A percentile compares a stretch with the other conserved stretches of the same genome.
Evolutionary conservation across 2,329 filamentous ascomycete species (phyloP).

Genomic region (Fusarium xyrophilum): DNA sequence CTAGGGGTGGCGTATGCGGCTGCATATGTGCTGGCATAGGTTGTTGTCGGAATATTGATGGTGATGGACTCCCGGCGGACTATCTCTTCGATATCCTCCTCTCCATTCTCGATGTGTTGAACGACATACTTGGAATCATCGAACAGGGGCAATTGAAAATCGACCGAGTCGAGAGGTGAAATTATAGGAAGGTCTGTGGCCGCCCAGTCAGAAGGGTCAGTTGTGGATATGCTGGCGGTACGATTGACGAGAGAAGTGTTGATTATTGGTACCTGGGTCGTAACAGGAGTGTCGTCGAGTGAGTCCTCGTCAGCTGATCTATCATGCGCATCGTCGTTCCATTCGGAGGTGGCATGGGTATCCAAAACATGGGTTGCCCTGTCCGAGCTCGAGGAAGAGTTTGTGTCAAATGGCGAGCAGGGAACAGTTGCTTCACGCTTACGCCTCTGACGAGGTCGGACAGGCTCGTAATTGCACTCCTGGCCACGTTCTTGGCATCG

Average conservation of each 20-base stretch:
- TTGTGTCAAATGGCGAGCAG: slow-evolving; percentile 28
- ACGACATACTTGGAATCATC: slow-evolving; percentile 26
- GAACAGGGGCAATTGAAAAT: slow-evolving; percentile 44
- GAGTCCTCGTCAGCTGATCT: slow-evolving; percentile 29
- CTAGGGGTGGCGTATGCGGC: slow-evolving; percentile 25
- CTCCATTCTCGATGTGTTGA: slow-evolving; percentile 28
- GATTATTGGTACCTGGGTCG: slow-evolving; percentile 4
- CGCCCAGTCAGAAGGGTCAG: slow-evolving; percentile 29
- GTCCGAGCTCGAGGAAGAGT: slow-evolving; percentile 33
- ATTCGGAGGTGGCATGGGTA: slow-evolving; percentile 6
- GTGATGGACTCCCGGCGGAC: slow-evolving; percentile 30
- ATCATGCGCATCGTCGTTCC: slow-evolving; percentile 24
- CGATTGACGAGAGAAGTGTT: slow-evolving; percentile 22
- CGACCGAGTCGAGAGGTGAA: slow-evolving; percentile 44
- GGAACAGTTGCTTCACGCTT: slow-evolving; percentile 41
- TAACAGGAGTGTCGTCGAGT: slow-evolving; percentile 14
- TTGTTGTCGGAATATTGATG: slow-evolving; percentile 29
- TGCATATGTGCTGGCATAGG: slow-evolving; percentile 24
- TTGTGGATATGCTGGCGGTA: slow-evolving; percentile 16
- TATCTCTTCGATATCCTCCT: slow-evolving; percentile 43
- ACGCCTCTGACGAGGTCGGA: slow-evolving; percentile 51
- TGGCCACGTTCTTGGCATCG: slow-evolving; percentile 58
- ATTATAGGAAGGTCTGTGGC: slow-evolving; percentile 37
- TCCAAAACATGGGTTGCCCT: slow-evolving; percentile 24
- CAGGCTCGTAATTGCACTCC: slow-evolving; percentile 59